Evolutionary conservation across 2,329 filamentous ascomycete genomes (phyloP).

Genomic region (Neofusicoccum ribis): DNA sequence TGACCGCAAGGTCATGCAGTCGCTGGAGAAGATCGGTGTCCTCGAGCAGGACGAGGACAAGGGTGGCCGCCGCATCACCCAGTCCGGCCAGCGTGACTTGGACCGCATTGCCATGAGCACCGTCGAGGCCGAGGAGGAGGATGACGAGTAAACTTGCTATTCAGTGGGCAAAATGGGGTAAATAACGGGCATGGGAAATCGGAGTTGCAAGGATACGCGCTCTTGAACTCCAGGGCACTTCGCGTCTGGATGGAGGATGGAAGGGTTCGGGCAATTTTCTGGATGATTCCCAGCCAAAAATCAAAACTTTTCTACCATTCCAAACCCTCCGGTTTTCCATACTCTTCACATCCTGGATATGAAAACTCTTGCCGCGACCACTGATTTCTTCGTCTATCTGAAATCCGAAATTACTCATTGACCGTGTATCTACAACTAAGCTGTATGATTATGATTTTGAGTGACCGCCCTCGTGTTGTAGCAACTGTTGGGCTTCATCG

Average conservation of each 20-base stretch:
- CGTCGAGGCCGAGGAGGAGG: conserved; percentile 53
- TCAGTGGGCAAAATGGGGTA: conserved; percentile 4
- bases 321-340: background rate
- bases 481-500: too few species aligned
- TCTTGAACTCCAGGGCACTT: conserved; percentile 8
- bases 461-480: too few species aligned
- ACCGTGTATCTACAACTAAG: too few species aligned
- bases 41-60: conserved; percentile 98
- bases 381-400: too few species aligned
- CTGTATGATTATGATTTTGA: too few species aligned
- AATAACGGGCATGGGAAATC: conserved; percentile 9
- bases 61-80: conserved; percentile 97
- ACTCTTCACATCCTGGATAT: background rate
- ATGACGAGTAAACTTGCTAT: conserved; percentile 33
- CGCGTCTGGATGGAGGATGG: conserved; percentile 8
- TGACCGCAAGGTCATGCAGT: conserved; percentile 96
- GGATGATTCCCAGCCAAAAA: conserved; percentile 16
- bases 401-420: too few species aligned
- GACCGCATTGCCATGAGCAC: conserved; percentile 66
- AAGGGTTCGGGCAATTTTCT: conserved; percentile 7
- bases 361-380: too few species aligned
- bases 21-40: conserved; percentile 98
- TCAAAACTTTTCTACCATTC: conserved; percentile 12
- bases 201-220: conserved; percentile 10
- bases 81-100: conserved; percentile 98